Evolutionary conservation across 805 yeast species (phyloP).

Genomic region (Suhomyces kilbournensis): DNA sequence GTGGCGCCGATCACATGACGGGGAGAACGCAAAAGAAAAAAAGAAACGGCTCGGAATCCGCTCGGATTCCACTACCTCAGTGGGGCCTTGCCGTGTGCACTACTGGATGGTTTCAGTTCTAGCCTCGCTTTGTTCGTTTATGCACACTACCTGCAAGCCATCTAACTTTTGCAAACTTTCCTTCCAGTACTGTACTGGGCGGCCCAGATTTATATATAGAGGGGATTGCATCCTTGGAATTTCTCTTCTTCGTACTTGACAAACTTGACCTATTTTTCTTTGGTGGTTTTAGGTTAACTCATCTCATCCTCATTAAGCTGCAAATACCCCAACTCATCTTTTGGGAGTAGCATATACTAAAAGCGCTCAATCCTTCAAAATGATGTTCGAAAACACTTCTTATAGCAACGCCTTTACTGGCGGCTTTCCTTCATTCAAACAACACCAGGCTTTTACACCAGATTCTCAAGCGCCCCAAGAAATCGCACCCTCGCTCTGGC

Average conservation of each 20-base stretch:
- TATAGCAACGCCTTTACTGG: neutral
- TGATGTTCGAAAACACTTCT: neutral
- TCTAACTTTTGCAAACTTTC: conserved; percentile 1
- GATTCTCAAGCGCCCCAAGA: conserved; percentile 12
- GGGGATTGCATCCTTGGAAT: neutral
- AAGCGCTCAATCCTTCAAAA: neutral
- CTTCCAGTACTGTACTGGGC: neutral
- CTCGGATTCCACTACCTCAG: neutral
- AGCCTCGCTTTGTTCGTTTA: conserved; percentile 3
- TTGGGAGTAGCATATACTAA: neutral
- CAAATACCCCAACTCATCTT: neutral
- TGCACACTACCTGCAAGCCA: conserved; percentile 2
- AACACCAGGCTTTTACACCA: neutral
- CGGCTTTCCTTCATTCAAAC: neutral
- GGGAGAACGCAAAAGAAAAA: neutral
- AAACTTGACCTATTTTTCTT: neutral
- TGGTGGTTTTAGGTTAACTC: neutral
- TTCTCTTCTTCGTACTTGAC: neutral
- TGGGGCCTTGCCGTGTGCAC: neutral
- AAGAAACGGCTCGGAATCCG: neutral
- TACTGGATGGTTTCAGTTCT: neutral
- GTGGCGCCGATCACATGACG: neutral
- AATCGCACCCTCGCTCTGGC: conserved; percentile 29
- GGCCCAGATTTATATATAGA: neutral
- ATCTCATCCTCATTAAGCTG: neutral